Evolutionary conservation across 73 alveolate genomes (phyloP).

Genomic region (Paramecium tetraurelia): DNA sequence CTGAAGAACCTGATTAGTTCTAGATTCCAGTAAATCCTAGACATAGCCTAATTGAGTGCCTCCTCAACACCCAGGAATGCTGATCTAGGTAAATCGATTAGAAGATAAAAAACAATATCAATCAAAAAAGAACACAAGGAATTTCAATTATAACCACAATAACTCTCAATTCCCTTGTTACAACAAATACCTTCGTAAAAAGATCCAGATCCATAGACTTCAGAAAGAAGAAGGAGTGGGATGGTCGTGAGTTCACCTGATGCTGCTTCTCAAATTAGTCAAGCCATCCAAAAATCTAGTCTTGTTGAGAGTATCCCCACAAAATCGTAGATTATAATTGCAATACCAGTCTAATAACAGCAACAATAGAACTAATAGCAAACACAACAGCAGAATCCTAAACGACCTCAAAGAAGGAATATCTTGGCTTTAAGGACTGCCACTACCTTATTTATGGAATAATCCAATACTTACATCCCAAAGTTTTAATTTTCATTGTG

Average conservation of each 20-base stretch:
- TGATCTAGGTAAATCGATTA: not conserved
- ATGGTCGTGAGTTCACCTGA: not conserved
- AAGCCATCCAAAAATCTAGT: not conserved
- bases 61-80: not conserved
- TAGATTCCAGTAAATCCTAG: not conserved
- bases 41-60: not conserved
- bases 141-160: not conserved
- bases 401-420: not conserved
- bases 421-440: not conserved
- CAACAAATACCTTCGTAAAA: not conserved
- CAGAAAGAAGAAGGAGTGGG: conserved; percentile 21
- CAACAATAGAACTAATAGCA: not conserved
- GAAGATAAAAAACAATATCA: not conserved
- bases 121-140: not conserved
- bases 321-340: not conserved
- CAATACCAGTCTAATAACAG: not conserved
- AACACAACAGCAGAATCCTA: not conserved
- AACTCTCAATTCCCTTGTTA: not conserved
- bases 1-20: not conserved
- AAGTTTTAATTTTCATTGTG: not conserved
- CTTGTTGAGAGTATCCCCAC: not conserved
- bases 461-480: not conserved
- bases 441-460: not conserved
- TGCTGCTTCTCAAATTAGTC: not conserved
- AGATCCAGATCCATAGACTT: not conserved